Base-by-base conservation (phyloP, 306 rosid genomes). In the Alnus rubra region DNA sequence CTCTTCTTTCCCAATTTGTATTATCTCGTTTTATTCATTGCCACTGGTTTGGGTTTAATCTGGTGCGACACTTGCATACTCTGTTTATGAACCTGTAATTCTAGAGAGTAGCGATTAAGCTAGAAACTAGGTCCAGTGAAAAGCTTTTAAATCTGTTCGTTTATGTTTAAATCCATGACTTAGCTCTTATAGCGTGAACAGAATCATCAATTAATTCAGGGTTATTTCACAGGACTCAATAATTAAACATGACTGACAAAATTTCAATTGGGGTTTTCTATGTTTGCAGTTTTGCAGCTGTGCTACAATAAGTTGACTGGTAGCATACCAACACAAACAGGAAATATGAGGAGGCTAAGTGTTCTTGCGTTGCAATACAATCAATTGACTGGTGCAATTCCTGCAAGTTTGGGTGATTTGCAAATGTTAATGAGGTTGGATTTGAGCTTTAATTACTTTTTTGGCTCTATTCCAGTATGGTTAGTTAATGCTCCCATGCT, bases 391-490 rank as follows among this genome's bases (percentile, higher is more conserved):
- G 28, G 28, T 23, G 28, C 28, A 23, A 23, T 23, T 23, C 28
- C 28, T 23, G 28, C 28, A 23, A 23, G 28, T 23, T 23, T 23
- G 28, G 97, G 98, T 47, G 84, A 86, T 63, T 39, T 92, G 79
- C 75, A 75, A 65, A 52, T 79, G 16, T 60, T 94, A 73, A 77
- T 78, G 14, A 87, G 97, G 84, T 60, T 94, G 88, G 97, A 90
- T 81, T 84, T 94, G 86, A 89, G 97, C 89, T 92, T 84, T 81
- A 94, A 92, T 76, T 69, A 8, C 45, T 82, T 94, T 58, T 90
- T 92, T 51, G 94, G 98, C 59, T 91, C 98, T 12, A 81, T 94
- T 81, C 97, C 98, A 3, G 89, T 84, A 68, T 90, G 58, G 73
- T 70, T 94, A 76, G 93, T 90, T 7, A 74, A 88, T 76, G 88